These are phyloP conservation scores for Pichia scutulata DNA, from an alignment of 805 yeast genomes.

Conservation along the genomic window DNA sequence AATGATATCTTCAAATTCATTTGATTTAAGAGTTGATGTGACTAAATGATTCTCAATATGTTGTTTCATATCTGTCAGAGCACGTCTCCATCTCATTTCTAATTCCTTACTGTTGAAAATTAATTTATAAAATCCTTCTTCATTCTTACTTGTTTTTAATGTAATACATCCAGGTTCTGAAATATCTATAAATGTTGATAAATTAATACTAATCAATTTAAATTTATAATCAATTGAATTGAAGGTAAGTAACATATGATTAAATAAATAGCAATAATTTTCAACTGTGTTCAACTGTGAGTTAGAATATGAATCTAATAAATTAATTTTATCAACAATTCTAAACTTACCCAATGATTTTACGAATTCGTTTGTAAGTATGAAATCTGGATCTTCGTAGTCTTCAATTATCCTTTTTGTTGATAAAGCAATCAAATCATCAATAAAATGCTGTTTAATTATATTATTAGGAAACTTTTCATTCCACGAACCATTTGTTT, in stretches of 20 bases:
- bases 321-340: constrained; percentile 22
- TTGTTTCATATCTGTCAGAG: constrained; percentile 18
- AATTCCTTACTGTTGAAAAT: constrained; percentile 3
- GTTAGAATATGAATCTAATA: constrained; percentile 6
- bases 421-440: constrained; percentile 18
- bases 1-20: constrained; percentile 17
- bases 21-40: constrained; percentile 21
- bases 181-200: constrained; percentile 12
- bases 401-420: constrained; percentile 7
- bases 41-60: constrained; percentile 20
- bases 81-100: constrained; percentile 27
- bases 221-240: constrained; percentile 6
- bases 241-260: constrained; percentile 18
- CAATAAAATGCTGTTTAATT: constrained; percentile 16
- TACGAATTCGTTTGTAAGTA: constrained; percentile 13
- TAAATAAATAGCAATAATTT: constrained; percentile 25
- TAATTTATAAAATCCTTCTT: background rate
- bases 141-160: constrained; percentile 6
- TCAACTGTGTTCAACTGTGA: background rate
- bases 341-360: constrained; percentile 25
- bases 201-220: constrained; percentile 12
- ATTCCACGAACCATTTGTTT: constrained; percentile 10
- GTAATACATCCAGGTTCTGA: constrained; percentile 1
- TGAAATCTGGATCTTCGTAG: constrained; percentile 2
- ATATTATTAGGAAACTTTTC: constrained; percentile 11